These are phyloP conservation scores for Ustanciosporium gigantosporum DNA, from an alignment of 1,284 basidiomycete genomes.

Conservation along the genomic window DNA sequence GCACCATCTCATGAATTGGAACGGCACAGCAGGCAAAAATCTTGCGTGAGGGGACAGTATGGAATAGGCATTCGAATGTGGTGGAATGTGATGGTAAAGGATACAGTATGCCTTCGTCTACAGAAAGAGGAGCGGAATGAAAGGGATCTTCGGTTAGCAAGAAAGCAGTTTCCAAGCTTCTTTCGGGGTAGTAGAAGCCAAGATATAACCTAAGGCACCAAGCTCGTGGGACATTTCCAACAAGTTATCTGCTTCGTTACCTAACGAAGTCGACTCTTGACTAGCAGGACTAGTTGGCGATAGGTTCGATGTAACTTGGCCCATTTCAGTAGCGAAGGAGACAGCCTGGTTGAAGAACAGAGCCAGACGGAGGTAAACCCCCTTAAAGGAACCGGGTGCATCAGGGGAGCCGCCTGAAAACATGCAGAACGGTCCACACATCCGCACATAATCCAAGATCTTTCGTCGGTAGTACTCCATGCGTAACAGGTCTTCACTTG, in stretches of 20 bases:
- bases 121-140: too few species aligned
- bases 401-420: slow-evolving; percentile 19
- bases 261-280: slow-evolving; percentile 6
- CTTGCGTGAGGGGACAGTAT: too few species aligned
- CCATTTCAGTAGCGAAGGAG: slow-evolving; percentile 8
- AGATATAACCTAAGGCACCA: slow-evolving; percentile 20
- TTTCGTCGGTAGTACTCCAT: slow-evolving; percentile 35
- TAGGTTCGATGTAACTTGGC: slow-evolving; percentile 5
- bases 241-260: slow-evolving; percentile 19
- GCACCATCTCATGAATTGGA: too few species aligned
- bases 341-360: slow-evolving; percentile 28
- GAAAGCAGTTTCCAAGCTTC: slow-evolving; percentile 20
- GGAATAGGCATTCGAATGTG: too few species aligned
- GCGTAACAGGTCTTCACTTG: slow-evolving; percentile 1
- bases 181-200: slow-evolving; percentile 10
- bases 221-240: slow-evolving; percentile 16
- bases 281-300: slow-evolving; percentile 1
- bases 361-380: slow-evolving; percentile 21
- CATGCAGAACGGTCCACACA: slow-evolving; percentile 30
- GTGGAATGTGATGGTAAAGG: too few species aligned
- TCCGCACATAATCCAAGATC: slow-evolving; percentile 32
- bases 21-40: too few species aligned
- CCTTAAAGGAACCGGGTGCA: slow-evolving; percentile 6
- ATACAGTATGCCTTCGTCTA: too few species aligned
- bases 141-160: too few species aligned